Percentiles rank a stretch among this genome's conserved stretches.
Conservation (phyloP, 768 basidiomycete species). For the Daedaleopsis sinensis region DNA sequence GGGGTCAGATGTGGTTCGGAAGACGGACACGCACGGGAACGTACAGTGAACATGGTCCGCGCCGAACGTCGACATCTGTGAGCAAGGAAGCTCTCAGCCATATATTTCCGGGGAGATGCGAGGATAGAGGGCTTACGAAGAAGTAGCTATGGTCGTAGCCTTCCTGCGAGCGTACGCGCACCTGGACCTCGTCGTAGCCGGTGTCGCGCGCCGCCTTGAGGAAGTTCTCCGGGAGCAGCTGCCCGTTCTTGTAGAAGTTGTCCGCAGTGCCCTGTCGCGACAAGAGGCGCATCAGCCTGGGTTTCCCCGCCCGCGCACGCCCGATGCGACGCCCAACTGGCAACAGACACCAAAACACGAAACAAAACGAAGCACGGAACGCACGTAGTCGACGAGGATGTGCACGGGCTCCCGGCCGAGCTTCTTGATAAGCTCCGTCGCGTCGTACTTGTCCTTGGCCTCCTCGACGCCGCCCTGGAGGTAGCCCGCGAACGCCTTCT, state of each 20-base stretch:
- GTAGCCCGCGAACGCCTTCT: slow-evolving; percentile 89
- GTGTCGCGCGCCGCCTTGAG: slow-evolving; percentile 73
- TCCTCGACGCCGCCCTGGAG: slow-evolving; percentile 77
- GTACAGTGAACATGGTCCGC: slow-evolving; percentile 87
- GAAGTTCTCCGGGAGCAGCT: slow-evolving; percentile 91
- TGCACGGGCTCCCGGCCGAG: slow-evolving; percentile 61
- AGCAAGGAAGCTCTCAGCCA: neutral
- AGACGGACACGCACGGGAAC: slow-evolving; percentile 22
- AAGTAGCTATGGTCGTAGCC: slow-evolving; percentile 92
- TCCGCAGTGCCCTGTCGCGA: slow-evolving; percentile 70
- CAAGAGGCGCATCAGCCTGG: too few species aligned
- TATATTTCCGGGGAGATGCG: neutral
- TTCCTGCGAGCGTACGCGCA: slow-evolving; percentile 76
- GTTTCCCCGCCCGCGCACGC: too few species aligned
- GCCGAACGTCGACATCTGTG: slow-evolving; percentile 86
- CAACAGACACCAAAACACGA: too few species aligned
- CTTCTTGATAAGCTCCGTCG: slow-evolving; percentile 76
- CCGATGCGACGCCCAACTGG: too few species aligned
- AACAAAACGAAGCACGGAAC: too few species aligned
- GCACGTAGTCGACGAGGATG: slow-evolving; percentile 85
- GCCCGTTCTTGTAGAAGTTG: slow-evolving; percentile 81
- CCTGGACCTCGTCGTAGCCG: slow-evolving; percentile 73
- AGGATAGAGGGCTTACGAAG: slow-evolving; percentile 55
- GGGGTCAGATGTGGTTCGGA: slow-evolving; percentile 12
- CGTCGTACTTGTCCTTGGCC: slow-evolving; percentile 76